Conservation (phyloP, 345 rosid genomes). For the Hirschfeldia incana region DNA sequence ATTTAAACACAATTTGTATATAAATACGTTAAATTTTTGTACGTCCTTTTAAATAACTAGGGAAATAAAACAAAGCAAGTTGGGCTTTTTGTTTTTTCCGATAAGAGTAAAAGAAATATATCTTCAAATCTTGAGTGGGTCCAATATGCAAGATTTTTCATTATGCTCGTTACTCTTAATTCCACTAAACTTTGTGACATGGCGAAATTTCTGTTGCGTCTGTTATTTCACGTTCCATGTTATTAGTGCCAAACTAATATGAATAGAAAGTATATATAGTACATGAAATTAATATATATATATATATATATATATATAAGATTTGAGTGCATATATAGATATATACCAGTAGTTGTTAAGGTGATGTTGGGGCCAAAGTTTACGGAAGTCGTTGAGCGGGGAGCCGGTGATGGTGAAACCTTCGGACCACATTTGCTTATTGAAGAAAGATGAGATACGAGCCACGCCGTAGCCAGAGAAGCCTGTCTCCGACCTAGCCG, state of each 20-base stretch:
- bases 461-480: conserved; percentile 76
- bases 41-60: conserved; percentile 4
- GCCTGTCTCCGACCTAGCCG: conserved; percentile 50
- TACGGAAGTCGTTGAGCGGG: conserved; percentile 57
- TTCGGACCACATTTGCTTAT: conserved; percentile 87
- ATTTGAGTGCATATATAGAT: conserved; percentile 18
- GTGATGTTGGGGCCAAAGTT: conserved; percentile 69
- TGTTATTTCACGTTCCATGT: conserved; percentile 9
- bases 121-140: conserved; percentile 40
- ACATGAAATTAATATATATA: neutral
- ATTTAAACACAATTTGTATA: conserved; percentile 3
- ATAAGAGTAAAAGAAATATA: conserved; percentile 26
- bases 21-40: neutral
- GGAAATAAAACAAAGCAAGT: conserved; percentile 14
- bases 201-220: conserved; percentile 26
- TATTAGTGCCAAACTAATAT: neutral
- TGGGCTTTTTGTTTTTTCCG: conserved; percentile 34
- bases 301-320: neutral
- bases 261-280: neutral
- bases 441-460: conserved; percentile 66
- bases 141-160: conserved; percentile 33
- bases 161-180: conserved; percentile 8
- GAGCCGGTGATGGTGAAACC: conserved; percentile 84
- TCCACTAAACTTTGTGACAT: conserved; percentile 21
- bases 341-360: conserved; percentile 58